Percentiles rank a stretch among this genome's conserved stretches.
phyloP scores from a whole-genome alignment of 192 early-diverging fungal species.

The Chytriomyces sp. region DNA sequence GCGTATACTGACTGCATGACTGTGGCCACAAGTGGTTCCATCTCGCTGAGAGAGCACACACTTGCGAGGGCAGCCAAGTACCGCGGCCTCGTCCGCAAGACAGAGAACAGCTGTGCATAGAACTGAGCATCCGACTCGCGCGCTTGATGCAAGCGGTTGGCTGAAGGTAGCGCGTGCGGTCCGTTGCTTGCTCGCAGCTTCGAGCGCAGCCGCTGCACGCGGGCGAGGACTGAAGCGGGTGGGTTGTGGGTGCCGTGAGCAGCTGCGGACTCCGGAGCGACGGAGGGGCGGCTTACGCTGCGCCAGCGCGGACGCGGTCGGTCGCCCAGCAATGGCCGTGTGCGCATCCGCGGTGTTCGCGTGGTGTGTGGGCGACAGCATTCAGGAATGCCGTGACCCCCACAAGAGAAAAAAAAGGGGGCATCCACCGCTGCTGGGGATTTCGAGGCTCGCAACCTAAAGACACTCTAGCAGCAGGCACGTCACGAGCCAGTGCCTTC shows the following conservation, averaged over 20 bases:
- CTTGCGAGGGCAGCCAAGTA: constrained; percentile 87
- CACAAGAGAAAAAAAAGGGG: not conserved
- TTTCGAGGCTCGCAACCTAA: not conserved
- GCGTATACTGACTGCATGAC: constrained; percentile 97
- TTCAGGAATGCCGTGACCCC: not conserved
- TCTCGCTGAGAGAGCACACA: constrained; percentile 82
- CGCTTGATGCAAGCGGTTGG: not conserved
- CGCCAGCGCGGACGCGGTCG: too few species aligned
- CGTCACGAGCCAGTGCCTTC: not conserved
- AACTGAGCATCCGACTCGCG: constrained; percentile 53
- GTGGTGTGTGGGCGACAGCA: too few species aligned
- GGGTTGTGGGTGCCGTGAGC: too few species aligned
- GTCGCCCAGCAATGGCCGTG: too few species aligned
- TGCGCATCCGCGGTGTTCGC: too few species aligned
- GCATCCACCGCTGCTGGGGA: not conserved
- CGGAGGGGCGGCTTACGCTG: too few species aligned
- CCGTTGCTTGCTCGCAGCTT: too few species aligned
- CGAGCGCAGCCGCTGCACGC: too few species aligned
- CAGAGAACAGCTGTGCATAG: constrained; percentile 91
- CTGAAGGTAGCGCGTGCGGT: not conserved
- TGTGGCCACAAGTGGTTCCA: constrained; percentile 91
- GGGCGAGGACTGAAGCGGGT: too few species aligned
- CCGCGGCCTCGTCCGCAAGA: constrained; percentile 87
- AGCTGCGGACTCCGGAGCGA: too few species aligned
- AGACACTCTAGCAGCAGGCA: not conserved